Percentiles rank a stretch among this genome's conserved stretches.
Conservation (phyloP, 768 basidiomycete genomes). For the Trametes gibbosa region DNA sequence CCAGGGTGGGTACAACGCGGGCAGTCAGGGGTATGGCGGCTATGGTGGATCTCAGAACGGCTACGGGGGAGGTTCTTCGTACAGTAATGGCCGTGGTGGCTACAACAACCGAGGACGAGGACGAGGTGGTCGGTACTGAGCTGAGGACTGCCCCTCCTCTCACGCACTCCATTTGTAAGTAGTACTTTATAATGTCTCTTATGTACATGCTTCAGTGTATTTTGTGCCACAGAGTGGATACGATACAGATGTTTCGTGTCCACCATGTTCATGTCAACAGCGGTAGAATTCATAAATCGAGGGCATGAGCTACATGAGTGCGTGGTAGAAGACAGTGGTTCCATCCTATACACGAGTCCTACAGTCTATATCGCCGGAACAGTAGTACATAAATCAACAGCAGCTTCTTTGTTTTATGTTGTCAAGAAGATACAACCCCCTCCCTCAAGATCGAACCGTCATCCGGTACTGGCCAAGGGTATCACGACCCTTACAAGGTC, state of each 20-base stretch:
- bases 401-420: not conserved
- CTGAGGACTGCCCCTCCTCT: slow-evolving; percentile 21
- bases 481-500: not conserved
- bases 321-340: not conserved
- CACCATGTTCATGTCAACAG: not conserved
- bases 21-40: slow-evolving; percentile 19
- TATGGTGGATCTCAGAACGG: slow-evolving; percentile 20
- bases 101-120: slow-evolving; percentile 50
- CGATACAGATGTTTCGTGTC: not conserved
- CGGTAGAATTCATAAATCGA: not conserved
- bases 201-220: slow-evolving; percentile 2
- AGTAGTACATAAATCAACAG: not conserved
- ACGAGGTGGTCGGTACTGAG: slow-evolving; percentile 44
- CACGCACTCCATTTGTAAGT: slow-evolving; percentile 12
- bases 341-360: not conserved
- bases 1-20: slow-evolving; percentile 35
- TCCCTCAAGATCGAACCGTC: not conserved
- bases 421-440: not conserved
- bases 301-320: not conserved
- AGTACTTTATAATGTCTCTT: slow-evolving; percentile 15
- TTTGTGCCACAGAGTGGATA: too few species aligned
- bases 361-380: not conserved
- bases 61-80: slow-evolving; percentile 12
- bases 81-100: slow-evolving; percentile 21
- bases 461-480: not conserved